phyloP scores from a whole-genome alignment of 179 eudicot genomes.

The Sideroxylon spinosum region DNA sequence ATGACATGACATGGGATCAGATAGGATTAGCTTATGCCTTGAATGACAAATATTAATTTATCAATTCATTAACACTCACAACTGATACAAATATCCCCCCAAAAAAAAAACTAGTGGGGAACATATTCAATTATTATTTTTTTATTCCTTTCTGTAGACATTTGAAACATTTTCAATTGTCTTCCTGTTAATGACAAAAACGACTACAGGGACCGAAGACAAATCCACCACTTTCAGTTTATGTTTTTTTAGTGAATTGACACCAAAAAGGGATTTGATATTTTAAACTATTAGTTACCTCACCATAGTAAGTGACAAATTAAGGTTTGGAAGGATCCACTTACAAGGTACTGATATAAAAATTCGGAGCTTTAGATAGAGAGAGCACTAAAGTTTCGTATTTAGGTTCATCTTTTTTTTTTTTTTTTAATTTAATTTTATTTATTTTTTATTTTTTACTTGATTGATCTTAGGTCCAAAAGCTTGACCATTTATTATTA shows the following conservation, averaged over 20 bases:
- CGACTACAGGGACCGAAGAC: slow-evolving; percentile 14
- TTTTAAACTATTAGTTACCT: not conserved
- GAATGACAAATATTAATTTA: not conserved
- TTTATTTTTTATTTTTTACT: no score
- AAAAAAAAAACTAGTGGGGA: not conserved
- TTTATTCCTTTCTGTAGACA: not conserved
- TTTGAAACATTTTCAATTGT: not conserved
- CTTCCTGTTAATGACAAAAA: not conserved
- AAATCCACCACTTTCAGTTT: slow-evolving; percentile 10
- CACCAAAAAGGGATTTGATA: not conserved
- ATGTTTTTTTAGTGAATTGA: slow-evolving; percentile 17
- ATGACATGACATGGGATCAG: no score
- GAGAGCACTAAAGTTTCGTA: no score
- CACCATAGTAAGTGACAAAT: not conserved
- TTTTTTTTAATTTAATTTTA: no score
- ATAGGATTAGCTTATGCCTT: not conserved
- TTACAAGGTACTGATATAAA: not conserved
- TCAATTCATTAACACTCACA: not conserved
- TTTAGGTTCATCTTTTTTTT: no score
- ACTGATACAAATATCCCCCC: not conserved
- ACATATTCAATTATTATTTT: not conserved
- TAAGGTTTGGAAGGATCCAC: slow-evolving; percentile 13
- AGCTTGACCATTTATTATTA: no score
- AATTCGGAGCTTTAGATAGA: not conserved
- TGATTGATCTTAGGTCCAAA: not conserved